Evolutionary conservation across 2,329 filamentous ascomycete genomes (phyloP).

Genomic region (Dissoconium aciculare): DNA sequence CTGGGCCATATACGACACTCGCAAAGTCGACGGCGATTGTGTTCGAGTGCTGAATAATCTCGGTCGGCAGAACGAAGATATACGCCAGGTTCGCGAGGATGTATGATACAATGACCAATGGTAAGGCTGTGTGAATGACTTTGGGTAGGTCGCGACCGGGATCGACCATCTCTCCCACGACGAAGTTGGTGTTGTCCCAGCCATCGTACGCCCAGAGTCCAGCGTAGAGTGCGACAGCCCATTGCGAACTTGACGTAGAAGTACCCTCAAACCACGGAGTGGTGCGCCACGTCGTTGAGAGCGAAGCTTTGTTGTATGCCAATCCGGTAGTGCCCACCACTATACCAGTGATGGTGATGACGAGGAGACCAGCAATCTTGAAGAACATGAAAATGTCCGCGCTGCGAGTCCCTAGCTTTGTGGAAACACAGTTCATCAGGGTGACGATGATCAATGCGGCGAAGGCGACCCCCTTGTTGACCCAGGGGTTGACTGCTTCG

Average conservation of each 20-base stretch:
- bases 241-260: conserved; percentile 61
- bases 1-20: conserved; percentile 69
- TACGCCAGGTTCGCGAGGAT: conserved; percentile 85
- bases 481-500: conserved; percentile 65
- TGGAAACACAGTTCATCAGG: conserved; percentile 78
- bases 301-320: conserved; percentile 56
- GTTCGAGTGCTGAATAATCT: conserved; percentile 70
- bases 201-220: conserved; percentile 97
- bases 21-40: conserved; percentile 95
- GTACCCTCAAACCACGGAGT: conserved; percentile 76
- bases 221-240: conserved; percentile 88
- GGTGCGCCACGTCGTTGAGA: conserved; percentile 58
- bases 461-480: conserved; percentile 78
- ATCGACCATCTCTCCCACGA: conserved; percentile 91
- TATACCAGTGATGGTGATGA: conserved; percentile 73
- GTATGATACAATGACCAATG: conserved; percentile 80
- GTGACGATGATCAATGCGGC: conserved; percentile 63
- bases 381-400: conserved; percentile 93
- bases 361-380: conserved; percentile 81
- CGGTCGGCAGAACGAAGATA: conserved; percentile 77
- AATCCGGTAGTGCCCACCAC: conserved; percentile 78
- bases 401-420: conserved; percentile 68
- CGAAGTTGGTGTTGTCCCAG: conserved; percentile 99
- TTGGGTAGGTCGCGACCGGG: conserved; percentile 77
- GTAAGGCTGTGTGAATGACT: conserved; percentile 93